Evolutionary conservation across 768 basidiomycete species (phyloP).

Genomic region (Agaricus blazei): DNA sequence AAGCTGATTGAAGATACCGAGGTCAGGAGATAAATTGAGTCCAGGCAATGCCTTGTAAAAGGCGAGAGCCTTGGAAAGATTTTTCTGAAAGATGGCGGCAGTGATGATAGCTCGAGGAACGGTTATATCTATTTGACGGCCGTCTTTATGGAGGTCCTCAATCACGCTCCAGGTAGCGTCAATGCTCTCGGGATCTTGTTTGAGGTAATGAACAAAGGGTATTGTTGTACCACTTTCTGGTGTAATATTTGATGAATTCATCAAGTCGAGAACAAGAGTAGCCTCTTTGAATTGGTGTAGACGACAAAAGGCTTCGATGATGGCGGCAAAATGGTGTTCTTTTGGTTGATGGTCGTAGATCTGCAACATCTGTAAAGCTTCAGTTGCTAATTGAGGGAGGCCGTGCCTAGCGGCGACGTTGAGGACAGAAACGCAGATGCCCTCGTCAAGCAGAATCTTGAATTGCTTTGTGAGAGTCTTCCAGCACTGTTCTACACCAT

Average conservation of each 20-base stretch:
- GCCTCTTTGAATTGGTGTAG: slow-evolving; percentile 58
- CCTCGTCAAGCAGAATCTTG: slow-evolving; percentile 65
- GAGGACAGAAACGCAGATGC: slow-evolving; percentile 63
- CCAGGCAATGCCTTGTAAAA: slow-evolving; percentile 63
- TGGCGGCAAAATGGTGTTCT: slow-evolving; percentile 75
- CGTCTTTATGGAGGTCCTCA: slow-evolving; percentile 52
- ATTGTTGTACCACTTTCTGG: slow-evolving; percentile 48
- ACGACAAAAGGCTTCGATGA: slow-evolving; percentile 69
- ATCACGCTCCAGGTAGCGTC: slow-evolving; percentile 63
- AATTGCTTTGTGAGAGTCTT: slow-evolving; percentile 45
- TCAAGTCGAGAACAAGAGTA: slow-evolving; percentile 49
- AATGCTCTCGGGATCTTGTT: slow-evolving; percentile 42
- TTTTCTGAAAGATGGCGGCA: slow-evolving; percentile 54
- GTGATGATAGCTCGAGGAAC: slow-evolving; percentile 65
- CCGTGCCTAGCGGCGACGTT: slow-evolving; percentile 71
- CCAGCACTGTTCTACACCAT: slow-evolving; percentile 67
- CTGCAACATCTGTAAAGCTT: slow-evolving; percentile 56
- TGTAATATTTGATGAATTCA: slow-evolving; percentile 49
- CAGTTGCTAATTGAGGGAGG: slow-evolving; percentile 62
- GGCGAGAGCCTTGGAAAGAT: slow-evolving; percentile 73
- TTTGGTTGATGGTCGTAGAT: slow-evolving; percentile 39
- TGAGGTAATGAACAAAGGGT: slow-evolving; percentile 47
- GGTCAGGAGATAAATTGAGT: slow-evolving; percentile 50
- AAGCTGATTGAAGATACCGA: slow-evolving; percentile 66
- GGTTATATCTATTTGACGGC: slow-evolving; percentile 46